Evolutionary conservation across 2,329 filamentous ascomycete genomes (phyloP).

Genomic region (Sarocladium brachiariae): DNA sequence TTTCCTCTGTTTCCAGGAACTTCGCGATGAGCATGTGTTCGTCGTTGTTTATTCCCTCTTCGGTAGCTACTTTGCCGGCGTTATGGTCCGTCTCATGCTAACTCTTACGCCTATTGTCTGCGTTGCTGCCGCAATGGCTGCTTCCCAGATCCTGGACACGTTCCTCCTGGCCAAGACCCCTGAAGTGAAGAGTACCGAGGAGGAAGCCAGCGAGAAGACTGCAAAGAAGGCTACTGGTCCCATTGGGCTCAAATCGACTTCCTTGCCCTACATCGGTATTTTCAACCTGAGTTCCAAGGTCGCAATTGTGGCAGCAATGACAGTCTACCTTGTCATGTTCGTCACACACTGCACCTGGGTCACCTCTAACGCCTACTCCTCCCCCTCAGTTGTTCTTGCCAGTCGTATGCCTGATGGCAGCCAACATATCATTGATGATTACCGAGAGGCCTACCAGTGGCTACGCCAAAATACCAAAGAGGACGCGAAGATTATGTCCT

Average conservation of each 20-base stretch:
- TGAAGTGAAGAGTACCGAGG: constrained; percentile 35
- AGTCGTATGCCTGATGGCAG: constrained; percentile 88
- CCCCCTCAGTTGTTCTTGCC: constrained; percentile 91
- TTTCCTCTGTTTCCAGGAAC: constrained; percentile 92
- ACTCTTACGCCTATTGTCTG: constrained; percentile 95
- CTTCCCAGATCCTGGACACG: constrained; percentile 81
- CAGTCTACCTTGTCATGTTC: constrained; percentile 81
- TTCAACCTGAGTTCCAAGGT: constrained; percentile 75
- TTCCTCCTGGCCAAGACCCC: constrained; percentile 68
- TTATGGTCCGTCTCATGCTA: constrained; percentile 99
- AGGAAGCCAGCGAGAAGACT: constrained; percentile 33
- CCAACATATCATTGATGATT: constrained; percentile 98
- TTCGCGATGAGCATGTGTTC: constrained; percentile 95
- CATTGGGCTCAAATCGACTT: constrained; percentile 60
- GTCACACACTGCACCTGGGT: constrained; percentile 99
- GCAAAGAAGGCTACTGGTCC: constrained; percentile 49
- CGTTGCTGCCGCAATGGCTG: constrained; percentile 81
- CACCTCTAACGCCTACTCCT: constrained; percentile 97
- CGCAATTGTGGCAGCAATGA: constrained; percentile 64
- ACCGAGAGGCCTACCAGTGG: constrained; percentile 99
- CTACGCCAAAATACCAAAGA: constrained; percentile 92
- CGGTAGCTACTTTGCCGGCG: constrained; percentile 95
- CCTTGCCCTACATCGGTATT: constrained; percentile 72
- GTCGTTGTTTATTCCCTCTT: constrained; percentile 96
- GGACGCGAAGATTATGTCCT: constrained; percentile 98